These are phyloP conservation scores for Solanum microdontum DNA, from an alignment of 257 asterid genomes.

Conservation along the genomic window DNA sequence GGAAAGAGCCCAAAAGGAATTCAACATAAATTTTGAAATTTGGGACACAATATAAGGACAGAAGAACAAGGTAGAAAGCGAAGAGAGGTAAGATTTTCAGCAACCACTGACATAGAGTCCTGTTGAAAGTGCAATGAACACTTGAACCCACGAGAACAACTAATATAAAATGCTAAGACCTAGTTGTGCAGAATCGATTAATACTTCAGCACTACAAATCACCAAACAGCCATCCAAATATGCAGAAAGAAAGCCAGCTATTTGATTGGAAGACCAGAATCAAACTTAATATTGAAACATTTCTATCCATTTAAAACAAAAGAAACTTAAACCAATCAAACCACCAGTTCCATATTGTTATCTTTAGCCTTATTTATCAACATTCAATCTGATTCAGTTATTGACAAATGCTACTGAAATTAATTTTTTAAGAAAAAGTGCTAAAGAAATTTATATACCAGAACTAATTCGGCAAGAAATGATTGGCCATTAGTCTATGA, in stretches of 20 bases:
- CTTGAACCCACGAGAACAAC: background rate
- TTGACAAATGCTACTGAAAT: background rate
- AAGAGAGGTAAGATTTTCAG: background rate
- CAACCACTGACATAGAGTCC: background rate
- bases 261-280: background rate
- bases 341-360: background rate
- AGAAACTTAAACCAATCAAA: background rate
- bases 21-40: background rate
- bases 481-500: background rate
- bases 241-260: background rate
- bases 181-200: background rate
- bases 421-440: background rate
- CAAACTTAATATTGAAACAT: background rate
- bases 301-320: background rate
- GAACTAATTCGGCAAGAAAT: background rate
- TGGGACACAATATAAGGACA: background rate
- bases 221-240: background rate
- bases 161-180: background rate
- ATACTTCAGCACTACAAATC: background rate
- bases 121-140: background rate
- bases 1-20: background rate
- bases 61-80: background rate
- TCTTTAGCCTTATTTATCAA: background rate
- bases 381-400: background rate
- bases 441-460: background rate